Evolutionary conservation across 345 rosid genomes (phyloP).

Genomic region (Citrus cavaleriei): DNA sequence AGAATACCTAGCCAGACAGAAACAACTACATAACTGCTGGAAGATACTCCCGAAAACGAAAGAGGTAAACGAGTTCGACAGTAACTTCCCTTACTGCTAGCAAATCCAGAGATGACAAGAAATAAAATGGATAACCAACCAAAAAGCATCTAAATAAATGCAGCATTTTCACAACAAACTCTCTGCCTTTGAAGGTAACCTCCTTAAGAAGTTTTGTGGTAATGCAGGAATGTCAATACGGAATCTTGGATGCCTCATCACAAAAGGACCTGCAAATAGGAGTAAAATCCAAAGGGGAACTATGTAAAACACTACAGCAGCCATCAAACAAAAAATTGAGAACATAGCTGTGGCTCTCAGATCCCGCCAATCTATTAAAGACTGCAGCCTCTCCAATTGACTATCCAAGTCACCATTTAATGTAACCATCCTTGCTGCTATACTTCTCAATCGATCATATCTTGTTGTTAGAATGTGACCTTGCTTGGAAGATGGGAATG

Average conservation of each 20-base stretch:
- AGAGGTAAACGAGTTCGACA: no score
- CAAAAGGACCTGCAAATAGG: neutral
- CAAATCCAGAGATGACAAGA: no score
- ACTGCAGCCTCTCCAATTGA: conserved; percentile 33
- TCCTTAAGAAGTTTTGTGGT: conserved; percentile 29
- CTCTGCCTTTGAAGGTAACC: conserved; percentile 27
- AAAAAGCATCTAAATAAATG: neutral
- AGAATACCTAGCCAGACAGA: no score
- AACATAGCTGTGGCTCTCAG: conserved; percentile 37
- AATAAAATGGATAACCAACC: no score
- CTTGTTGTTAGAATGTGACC: conserved; percentile 27
- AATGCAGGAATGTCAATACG: conserved; percentile 8
- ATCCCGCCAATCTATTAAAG: conserved; percentile 35
- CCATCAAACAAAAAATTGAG: conserved; percentile 19
- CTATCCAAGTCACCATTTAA: conserved; percentile 40
- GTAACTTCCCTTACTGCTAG: no score
- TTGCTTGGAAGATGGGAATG: conserved; percentile 37
- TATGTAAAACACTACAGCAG: neutral
- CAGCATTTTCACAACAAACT: conserved; percentile 9
- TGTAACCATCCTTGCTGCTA: conserved; percentile 31
- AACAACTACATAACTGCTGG: no score
- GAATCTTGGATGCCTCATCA: conserved; percentile 19
- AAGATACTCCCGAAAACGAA: no score
- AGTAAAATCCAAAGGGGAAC: conserved; percentile 7
- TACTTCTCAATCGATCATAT: conserved; percentile 46